Percentiles rank a stretch among this genome's conserved stretches.
These are phyloP conservation scores for Erysimum cheiranthoides DNA, from an alignment of 345 rosid species.

Conservation along the genomic window DNA sequence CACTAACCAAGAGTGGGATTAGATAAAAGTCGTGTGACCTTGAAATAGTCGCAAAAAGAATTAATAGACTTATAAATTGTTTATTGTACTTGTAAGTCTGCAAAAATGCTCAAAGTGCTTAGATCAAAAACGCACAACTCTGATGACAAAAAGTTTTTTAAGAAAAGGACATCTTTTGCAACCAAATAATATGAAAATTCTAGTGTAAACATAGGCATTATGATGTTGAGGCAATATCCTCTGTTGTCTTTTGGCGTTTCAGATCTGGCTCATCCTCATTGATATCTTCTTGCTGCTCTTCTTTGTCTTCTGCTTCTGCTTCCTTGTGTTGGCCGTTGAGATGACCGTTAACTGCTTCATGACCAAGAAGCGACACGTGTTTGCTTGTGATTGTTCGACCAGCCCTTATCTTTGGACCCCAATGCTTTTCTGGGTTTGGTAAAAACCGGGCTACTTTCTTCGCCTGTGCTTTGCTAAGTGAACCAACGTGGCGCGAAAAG, in stretches of 20 bases:
- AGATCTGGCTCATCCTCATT: slow-evolving; percentile 38
- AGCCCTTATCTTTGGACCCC: slow-evolving; percentile 98
- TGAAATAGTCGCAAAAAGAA: neutral
- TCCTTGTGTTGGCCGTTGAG: slow-evolving; percentile 56
- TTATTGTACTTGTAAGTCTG: neutral
- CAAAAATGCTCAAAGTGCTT: neutral
- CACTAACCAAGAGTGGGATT: too few relatives aligned
- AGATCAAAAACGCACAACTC: slow-evolving; percentile 9
- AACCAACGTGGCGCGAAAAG: slow-evolving; percentile 85
- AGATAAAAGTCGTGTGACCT: too few relatives aligned
- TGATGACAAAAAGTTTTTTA: neutral
- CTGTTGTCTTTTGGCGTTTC: slow-evolving; percentile 45
- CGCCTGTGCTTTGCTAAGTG: slow-evolving; percentile 94
- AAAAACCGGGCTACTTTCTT: slow-evolving; percentile 92
- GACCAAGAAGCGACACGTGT: slow-evolving; percentile 92
- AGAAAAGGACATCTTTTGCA: slow-evolving; percentile 4
- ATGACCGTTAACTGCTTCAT: slow-evolving; percentile 82
- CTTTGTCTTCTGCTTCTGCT: slow-evolving; percentile 55
- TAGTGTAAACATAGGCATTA: slow-evolving; percentile 13
- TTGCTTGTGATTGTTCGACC: slow-evolving; percentile 96
- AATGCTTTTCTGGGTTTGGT: slow-evolving; percentile 97
- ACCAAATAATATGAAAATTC: slow-evolving; percentile 6
- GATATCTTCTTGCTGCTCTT: slow-evolving; percentile 31
- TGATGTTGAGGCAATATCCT: slow-evolving; percentile 39
- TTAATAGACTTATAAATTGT: neutral